phyloP scores from a whole-genome alignment of 2,329 filamentous ascomycete genomes.

The Berkeleyomyces basicola region DNA sequence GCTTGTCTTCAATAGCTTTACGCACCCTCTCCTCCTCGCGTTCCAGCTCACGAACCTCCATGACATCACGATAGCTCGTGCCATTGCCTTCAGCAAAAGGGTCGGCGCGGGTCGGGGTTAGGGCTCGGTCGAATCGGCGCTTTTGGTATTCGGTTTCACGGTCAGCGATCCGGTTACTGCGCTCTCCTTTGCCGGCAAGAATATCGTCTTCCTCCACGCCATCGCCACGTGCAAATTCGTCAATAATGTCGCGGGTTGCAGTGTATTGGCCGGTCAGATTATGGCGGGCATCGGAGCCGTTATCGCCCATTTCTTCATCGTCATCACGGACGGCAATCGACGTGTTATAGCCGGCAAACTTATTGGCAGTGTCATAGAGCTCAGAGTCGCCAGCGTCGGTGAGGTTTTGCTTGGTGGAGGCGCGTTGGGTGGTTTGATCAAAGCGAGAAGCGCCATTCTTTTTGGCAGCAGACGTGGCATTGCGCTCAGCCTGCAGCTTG shows the following conservation, averaged over 20 bases:
- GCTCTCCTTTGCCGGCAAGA: conserved; percentile 64
- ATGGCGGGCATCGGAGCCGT: conserved; percentile 53
- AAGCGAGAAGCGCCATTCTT: conserved; percentile 61
- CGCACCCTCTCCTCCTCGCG: conserved; percentile 81
- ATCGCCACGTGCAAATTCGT: conserved; percentile 74
- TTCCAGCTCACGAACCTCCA: conserved; percentile 81
- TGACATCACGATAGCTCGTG: conserved; percentile 73
- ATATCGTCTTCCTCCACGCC: conserved; percentile 89
- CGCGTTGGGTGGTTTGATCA: conserved; percentile 63
- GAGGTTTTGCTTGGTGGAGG: conserved; percentile 77
- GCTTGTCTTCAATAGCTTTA: conserved; percentile 62
- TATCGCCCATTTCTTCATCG: conserved; percentile 66
- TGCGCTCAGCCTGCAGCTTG: conserved; percentile 84
- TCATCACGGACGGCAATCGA: conserved; percentile 67
- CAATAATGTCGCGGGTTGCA: conserved; percentile 76
- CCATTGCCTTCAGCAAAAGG: conserved; percentile 65
- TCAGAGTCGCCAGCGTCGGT: conserved; percentile 78
- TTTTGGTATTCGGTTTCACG: conserved; percentile 97
- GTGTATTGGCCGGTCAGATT: conserved; percentile 91
- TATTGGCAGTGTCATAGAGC: conserved; percentile 70
- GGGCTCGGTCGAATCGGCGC: conserved; percentile 71
- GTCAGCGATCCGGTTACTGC: conserved; percentile 77
- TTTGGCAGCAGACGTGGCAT: conserved; percentile 59
- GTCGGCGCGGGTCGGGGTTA: conserved; percentile 75
- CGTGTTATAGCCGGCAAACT: conserved; percentile 79